Base-by-base conservation (phyloP, 176 grass and related monocot species). In the Carex pumila region DNA sequence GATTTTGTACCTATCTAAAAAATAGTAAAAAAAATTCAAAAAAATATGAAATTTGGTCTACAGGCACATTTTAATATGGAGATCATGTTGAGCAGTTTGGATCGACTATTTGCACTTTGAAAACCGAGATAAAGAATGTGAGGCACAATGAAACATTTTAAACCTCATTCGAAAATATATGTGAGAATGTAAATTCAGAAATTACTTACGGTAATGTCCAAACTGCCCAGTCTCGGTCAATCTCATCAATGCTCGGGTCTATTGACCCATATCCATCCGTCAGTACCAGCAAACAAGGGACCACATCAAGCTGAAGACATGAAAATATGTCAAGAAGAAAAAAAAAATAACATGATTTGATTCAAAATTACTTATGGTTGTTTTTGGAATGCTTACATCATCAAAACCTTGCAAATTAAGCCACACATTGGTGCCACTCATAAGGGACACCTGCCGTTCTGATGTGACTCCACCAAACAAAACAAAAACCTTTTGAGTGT, bases 351-450 rank as follows among this genome's bases (percentile, higher is more conserved):
- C 12, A 15, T 31, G 5, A 81, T 1, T 19, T 37, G 10, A 32
- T 63, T 62, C 3, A 39, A 43, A 41, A 61, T 22, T 71, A 41
- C 14, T 73, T 73, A 21, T 78, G 12, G 12, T 37, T 79, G 30
- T 83, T 41, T 79, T 83, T 50, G 7, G 25, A 13, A 67, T 50
- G 60, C 88, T 97, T 90, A 98, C 95, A 94, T 97, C 92, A 91
- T 92, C 84, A 43, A 91, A 97, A 30, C 81, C 85, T 92, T 93
- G 92, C 82, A 98, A 90, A 86, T 94, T 98, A 83, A 98, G 95
- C 95, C 92, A 94, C 52, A 98, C 92, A 92, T 98, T 94, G 64
- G 95, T 98, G 21, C 95, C 95, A 84, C 95, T 98, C 95, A 98
- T 98, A 84, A 94, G 90, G 19, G 95, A 98, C 67, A 98, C 95